Base-by-base conservation (phyloP, 2,329 filamentous ascomycete genomes). In the Diaporthe destruens region DNA sequence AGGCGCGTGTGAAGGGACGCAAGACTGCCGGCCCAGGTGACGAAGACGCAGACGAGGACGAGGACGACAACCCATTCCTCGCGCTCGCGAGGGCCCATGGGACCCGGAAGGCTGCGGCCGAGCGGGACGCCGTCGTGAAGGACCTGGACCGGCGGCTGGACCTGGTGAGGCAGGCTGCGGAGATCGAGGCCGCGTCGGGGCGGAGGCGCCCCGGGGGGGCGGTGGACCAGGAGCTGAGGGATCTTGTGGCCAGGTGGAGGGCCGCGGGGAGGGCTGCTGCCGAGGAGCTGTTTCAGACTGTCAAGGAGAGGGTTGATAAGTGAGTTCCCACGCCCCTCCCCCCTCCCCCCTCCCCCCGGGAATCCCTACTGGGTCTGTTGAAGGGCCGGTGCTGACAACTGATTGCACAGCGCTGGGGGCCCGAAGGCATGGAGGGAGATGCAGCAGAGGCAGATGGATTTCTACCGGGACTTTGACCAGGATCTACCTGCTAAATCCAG, bases 201-300 rank as follows among this genome's bases (percentile, higher is more conserved):
- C 74, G 72, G 53, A 67, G 57, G 14, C 56, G 71, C 47, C 42
- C 54, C n/a, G 73, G 65, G 12, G 55, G 55, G 47, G 69, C 76
- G n/a, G 77, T 79, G 69, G 88, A 91, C 78, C 83, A 81, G 1
- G 89, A 93, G 72, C 82, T 94, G 32, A 81, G 87, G 54, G 81
- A 78, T 0, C 77, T 93, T 75, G 86, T 89, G 54, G 79, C 79
- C 3, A 91, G 88, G 79, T 94, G 92, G 92, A 88, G 85, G 59
- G 80, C 78, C 0, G 88, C 89, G 23, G 89, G 88, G 73, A 86
- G 91, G 74, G 82, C 85, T 65, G 91, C 90, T 8, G 92, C 92
- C 1, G 92, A 94, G 76, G 42, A 79, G 74, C 49, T 75, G 25
- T 65, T 73, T 70, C 72, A 76, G 76, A 32, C 74, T 29, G 20